Base-by-base conservation (phyloP, 1,139 yeast species). In the Nakaseomyces glabratus region DNA sequence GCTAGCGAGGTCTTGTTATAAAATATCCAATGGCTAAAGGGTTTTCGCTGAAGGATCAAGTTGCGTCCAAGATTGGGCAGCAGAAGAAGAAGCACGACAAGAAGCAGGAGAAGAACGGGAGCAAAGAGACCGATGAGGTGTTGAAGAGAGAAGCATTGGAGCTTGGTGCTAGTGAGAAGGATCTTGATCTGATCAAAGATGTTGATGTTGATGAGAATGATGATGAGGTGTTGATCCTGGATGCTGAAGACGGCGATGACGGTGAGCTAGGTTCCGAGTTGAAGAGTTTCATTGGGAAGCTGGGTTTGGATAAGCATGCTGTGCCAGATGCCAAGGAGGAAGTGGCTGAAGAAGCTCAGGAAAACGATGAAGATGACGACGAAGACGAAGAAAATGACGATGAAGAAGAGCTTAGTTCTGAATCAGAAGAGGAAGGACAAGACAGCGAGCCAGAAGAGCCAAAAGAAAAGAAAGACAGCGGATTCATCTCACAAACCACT, bases 91-190 rank as follows among this genome's bases (percentile, higher is more conserved):
- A 41, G 34, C 38, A 35, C 28, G 37, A 31, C 31, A 49, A 40
- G 41, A 35, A 41, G 34, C 38, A 35, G 26, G 37, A 31, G 30
- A 49, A 40, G 41, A 35, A 41, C 21, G 33, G 31, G 9, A 30
- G 14, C 15, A 24, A 39, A 21, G 31, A 37, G 25, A 36, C 40
- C 4, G 58, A 57, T 16, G 76, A 72, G 4, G 51, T 66, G 0
- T 57, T 79, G 35, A 74, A 81, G 45, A 71, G 74, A 44, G 90
- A 79, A 61, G 93, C 90, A 1, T 56, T 79, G 18, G 74, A 74
- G 12, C 58, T 80, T 29, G 90, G 90, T 24, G 90, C 88, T 4
- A 66, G 80, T 11, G 86, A 77, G 46, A 82, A 71, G 20, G 90
- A 79, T 51, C 53, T 80, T 31, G 66, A 66, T 34, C 59, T 80